Evolutionary conservation across 2,329 filamentous ascomycete genomes (phyloP), one percentile per base, ranked within the genome.

Genomic region (Eutypella sp.): DNA sequence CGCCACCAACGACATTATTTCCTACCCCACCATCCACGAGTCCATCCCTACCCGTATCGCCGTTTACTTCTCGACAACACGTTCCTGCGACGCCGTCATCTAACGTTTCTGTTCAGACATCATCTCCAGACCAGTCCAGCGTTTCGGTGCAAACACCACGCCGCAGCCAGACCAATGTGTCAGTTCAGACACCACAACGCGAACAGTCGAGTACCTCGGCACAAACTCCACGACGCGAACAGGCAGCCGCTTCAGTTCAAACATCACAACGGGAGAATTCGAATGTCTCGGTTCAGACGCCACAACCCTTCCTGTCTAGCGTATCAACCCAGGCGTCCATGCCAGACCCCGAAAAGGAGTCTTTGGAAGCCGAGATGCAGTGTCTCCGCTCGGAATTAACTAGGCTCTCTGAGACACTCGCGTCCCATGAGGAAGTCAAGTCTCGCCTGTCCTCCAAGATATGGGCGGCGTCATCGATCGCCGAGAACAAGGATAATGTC

Each of bases 1-100:
- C 16, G 5, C 11, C 13, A 33, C 7, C 25, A 7, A 33, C 16
- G 29, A 62, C n/a, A 23, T 78, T 75, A 0, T 79, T 81, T 50
- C 72, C 73, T 4, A 78, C 76, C 0, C 78, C 78, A 0, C 78
- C 78, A 1, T 69, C 72, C 2, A 81, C 78, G 0, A 81, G 78
- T 51, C 48, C 59, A 2, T 52, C 52, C 4, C 42, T 53, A 4
- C 59, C 62, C 0, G 47, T 57, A 0, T 71, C 72, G 2, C 75
- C 75, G 0, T 67, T 58, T 34, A 69, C 65, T 1, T 55, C 52
- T 34, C 52, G 45, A 4, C 48, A 9, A 29, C 34, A 25, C 0
- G 38, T 48, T 3, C 50, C 51, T 2, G 5, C 29, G 5, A 33
- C 5, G 5, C 29, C 29, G 11, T 33, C 29, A 33, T 7, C 29